Evolutionary conservation across 805 yeast genomes (phyloP).

Genomic region (Kodamaea lidongshanica): DNA sequence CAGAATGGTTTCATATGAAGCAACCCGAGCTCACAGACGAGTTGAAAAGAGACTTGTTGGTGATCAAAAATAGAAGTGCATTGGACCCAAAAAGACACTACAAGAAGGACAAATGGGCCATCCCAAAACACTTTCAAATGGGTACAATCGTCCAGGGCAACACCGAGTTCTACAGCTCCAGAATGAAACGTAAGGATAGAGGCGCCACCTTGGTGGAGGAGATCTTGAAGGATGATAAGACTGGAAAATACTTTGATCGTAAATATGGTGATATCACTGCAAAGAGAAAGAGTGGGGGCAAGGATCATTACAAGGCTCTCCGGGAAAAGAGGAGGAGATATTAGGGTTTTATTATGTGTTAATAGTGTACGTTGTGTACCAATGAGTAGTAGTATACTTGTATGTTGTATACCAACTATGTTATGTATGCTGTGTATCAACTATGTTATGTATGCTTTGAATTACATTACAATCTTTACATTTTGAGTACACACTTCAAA

Average conservation of each 20-base stretch:
- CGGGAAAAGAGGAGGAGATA: conserved; percentile 54
- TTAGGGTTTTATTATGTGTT: conserved; percentile 14
- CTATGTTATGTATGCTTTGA: neutral
- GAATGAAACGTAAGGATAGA: conserved; percentile 65
- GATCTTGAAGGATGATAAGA: conserved; percentile 63
- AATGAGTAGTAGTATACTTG: neutral
- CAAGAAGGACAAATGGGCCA: conserved; percentile 74
- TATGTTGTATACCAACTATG: neutral
- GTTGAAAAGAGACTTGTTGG: conserved; percentile 67
- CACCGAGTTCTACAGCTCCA: conserved; percentile 65
- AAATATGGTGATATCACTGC: conserved; percentile 76
- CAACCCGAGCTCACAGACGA: conserved; percentile 67
- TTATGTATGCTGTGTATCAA: neutral
- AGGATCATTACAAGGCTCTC: conserved; percentile 56
- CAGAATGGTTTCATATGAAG: conserved; percentile 77
- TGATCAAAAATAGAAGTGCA: conserved; percentile 81
- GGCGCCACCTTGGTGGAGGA: conserved; percentile 78
- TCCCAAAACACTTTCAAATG: conserved; percentile 75
- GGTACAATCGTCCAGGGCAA: conserved; percentile 85
- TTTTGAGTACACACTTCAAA: too few relatives aligned
- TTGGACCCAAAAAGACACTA: conserved; percentile 95
- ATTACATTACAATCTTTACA: neutral
- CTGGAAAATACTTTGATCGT: conserved; percentile 74
- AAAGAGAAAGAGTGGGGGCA: conserved; percentile 56
- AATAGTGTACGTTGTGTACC: too few relatives aligned